Evolutionary conservation across 2,329 filamentous ascomycete genomes (phyloP).

Genomic region (Talaromyces sp.): DNA sequence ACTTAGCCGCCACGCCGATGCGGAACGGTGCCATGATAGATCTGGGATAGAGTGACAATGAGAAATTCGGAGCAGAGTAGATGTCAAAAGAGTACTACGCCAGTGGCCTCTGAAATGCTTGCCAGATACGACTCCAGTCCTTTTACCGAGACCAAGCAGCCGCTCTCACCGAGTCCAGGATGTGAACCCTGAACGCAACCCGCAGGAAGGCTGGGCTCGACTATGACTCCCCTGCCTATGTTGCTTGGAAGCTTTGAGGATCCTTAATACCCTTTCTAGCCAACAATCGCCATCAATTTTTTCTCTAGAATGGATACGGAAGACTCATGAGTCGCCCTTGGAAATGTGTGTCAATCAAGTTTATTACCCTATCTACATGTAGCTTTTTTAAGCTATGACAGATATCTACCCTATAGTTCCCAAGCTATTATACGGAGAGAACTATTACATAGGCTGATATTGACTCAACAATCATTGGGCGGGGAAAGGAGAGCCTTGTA

Average conservation of each 20-base stretch:
- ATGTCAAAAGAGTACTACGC: neutral
- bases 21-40: neutral
- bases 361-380: too few species aligned
- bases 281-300: neutral
- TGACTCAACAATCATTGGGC: too few species aligned
- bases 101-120: too few species aligned
- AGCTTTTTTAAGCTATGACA: too few species aligned
- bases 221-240: neutral
- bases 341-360: too few species aligned
- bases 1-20: too few species aligned
- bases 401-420: too few species aligned
- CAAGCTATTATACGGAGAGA: too few species aligned
- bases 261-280: neutral
- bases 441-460: too few species aligned
- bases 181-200: neutral
- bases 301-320: too few species aligned
- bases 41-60: neutral
- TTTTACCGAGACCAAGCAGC: neutral
- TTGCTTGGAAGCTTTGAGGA: neutral
- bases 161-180: neutral
- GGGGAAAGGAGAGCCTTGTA: too few species aligned
- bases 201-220: neutral
- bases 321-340: too few species aligned
- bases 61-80: neutral
- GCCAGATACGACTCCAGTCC: neutral